These are phyloP conservation scores for Tothia fuscella DNA, from an alignment of 2,329 filamentous ascomycete species.

Conservation along the genomic window DNA sequence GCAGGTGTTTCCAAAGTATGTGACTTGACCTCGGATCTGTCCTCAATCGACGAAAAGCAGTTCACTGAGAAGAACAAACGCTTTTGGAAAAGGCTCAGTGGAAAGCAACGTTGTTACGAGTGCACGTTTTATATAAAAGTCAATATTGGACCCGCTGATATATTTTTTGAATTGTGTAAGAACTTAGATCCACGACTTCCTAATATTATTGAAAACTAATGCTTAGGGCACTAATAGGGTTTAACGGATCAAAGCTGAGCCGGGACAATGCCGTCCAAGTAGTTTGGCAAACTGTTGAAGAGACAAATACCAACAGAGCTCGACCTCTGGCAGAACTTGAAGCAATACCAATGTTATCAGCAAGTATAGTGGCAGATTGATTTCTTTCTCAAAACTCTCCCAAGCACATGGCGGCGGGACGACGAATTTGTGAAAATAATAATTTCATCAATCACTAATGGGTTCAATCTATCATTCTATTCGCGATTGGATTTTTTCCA, in stretches of 20 bases:
- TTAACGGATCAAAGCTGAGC: constrained; percentile 15
- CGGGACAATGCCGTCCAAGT: constrained; percentile 17
- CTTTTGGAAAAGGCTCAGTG: not conserved
- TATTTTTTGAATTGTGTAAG: not conserved
- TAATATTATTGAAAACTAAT: not conserved
- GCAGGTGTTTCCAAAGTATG: too few species aligned
- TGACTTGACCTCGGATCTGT: not conserved
- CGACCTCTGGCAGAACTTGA: too few species aligned
- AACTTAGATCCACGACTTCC: not conserved
- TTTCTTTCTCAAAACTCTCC: too few species aligned
- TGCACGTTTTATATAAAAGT: not conserved
- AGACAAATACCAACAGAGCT: too few species aligned
- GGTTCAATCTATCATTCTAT: too few species aligned
- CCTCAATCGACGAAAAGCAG: not conserved
- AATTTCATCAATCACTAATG: too few species aligned
- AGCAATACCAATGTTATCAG: too few species aligned
- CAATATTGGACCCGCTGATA: not conserved
- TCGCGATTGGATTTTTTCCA: too few species aligned
- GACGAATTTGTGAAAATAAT: too few species aligned
- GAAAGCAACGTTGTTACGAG: not conserved
- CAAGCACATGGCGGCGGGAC: too few species aligned
- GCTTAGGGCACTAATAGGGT: constrained; percentile 13
- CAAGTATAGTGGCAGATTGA: too few species aligned
- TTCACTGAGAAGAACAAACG: not conserved
- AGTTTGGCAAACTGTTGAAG: constrained; percentile 13